Base-by-base conservation (phyloP, 2,329 filamentous ascomycete species). In the Stachybotrys elegans region DNA sequence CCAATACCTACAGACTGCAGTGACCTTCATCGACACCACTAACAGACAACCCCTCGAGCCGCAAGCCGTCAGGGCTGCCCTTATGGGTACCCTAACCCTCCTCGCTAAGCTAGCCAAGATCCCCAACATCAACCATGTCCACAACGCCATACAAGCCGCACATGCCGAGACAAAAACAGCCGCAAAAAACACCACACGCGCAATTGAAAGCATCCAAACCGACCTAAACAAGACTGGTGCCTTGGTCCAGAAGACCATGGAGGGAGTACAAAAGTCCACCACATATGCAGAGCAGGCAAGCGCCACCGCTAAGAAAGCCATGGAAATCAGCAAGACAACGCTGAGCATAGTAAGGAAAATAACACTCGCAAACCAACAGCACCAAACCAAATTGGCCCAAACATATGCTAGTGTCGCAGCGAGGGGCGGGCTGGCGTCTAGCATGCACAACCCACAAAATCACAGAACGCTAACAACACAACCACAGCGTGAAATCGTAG, bases 1-100 rank as follows among this genome's bases (percentile, higher is more conserved):
- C 31, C 14, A 37, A 43, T 43, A 43, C 21, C 31, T 43, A 12
- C 27, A 22, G 41, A 21, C 31, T 11, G 41, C 42, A 22, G 20
- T 43, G 27, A 19, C 34, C n/a, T 43, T 19, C 31, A 43, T 43
- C 21, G 31, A 43, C 32, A 19, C 17, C 31, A 17, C 31, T n/a
- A 43, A 37, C 25, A 31, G 19, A 27, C 31, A 36, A 37, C 41
- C 22, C n/a, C 19, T 43, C 41, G 19, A 19, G 34, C 16, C 13
- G 19, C 41, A n/a, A 22, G n/a, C 25, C 25, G 41, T 17, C 31
- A 43, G 34, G 13, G 6, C 31, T n/a, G 31, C 31, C 16, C 16
- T 27, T 9, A 34, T 42, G 19, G 20, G 29, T 13, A 20, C 27
- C 27, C 31, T 43, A 36, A 34, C 29, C 20, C 22, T 43, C 31